phyloP scores from a whole-genome alignment of 495 filamentous ascomycete genomes.

The Oleoguttula mirabilis region DNA sequence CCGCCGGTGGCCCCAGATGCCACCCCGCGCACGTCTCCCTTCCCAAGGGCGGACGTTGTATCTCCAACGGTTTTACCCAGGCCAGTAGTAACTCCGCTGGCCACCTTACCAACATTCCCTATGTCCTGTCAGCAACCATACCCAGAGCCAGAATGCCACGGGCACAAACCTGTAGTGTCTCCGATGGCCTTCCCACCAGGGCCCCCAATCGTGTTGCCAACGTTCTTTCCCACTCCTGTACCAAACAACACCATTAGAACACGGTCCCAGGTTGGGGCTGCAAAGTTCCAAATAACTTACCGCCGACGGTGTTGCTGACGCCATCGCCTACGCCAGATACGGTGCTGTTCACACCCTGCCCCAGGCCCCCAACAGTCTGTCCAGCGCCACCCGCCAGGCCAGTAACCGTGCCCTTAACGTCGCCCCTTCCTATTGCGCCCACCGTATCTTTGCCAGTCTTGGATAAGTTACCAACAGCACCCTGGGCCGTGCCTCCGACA shows the following conservation, averaged over 20 bases:
- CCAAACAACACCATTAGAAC: no score
- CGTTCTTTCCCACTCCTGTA: constrained; percentile 19
- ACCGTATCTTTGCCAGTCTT: constrained; percentile 19
- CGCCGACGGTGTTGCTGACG: constrained; percentile 8
- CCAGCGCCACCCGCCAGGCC: constrained; percentile 15
- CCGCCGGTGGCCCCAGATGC: constrained; percentile 16
- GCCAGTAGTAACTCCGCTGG: constrained; percentile 6
- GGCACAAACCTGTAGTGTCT: constrained; percentile 1
- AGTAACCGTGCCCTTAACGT: constrained; percentile 14
- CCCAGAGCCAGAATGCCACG: background rate
- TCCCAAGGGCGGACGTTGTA: constrained; percentile 18
- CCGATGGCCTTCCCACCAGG: constrained; percentile 4
- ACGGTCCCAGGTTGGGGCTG: no score
- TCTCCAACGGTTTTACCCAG: constrained; percentile 19
- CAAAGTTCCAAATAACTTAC: no score
- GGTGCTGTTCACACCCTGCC: constrained; percentile 11
- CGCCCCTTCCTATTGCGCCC: constrained; percentile 7
- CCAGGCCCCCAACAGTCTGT: constrained; percentile 15
- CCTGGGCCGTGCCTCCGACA: constrained; percentile 8
- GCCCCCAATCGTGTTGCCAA: constrained; percentile 14
- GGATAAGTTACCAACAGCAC: constrained; percentile 17
- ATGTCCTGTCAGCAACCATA: constrained; percentile 2
- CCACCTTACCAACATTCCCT: constrained; percentile 17
- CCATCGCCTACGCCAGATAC: constrained; percentile 17
- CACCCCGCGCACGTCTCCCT: constrained; percentile 18